A percentile compares a stretch with the other conserved stretches of the same genome.
Evolutionary conservation across 2,329 filamentous ascomycete species (phyloP).

Genomic region (Arthrobotrys megalospora): DNA sequence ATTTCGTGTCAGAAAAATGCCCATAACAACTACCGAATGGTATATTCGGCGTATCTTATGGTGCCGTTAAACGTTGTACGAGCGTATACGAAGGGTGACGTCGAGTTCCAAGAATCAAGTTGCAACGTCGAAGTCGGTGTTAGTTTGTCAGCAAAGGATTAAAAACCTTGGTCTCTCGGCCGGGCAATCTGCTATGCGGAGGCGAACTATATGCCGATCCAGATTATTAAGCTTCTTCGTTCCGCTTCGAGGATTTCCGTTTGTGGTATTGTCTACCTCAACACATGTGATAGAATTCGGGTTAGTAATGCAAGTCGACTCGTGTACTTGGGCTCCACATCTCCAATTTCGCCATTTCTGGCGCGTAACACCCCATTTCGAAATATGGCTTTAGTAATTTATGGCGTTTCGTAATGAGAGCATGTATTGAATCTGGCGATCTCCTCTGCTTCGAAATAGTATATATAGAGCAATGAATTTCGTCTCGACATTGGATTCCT

Average conservation of each 20-base stretch:
- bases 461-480: conserved; percentile 20
- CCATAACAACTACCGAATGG: too few relatives aligned
- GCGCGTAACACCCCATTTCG: not conserved
- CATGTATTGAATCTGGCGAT: not conserved
- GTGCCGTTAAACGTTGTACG: too few relatives aligned
- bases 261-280: conserved; percentile 5
- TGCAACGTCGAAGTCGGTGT: too few relatives aligned
- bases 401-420: not conserved
- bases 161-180: not conserved
- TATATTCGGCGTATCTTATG: too few relatives aligned
- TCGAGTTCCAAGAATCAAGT: too few relatives aligned
- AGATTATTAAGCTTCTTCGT: conserved; percentile 20
- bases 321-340: not conserved
- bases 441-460: not conserved
- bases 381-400: not conserved
- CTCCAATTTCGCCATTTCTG: not conserved
- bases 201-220: not conserved
- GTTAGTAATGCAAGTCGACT: not conserved
- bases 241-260: not conserved
- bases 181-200: not conserved
- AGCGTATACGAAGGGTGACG: too few relatives aligned
- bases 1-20: too few relatives aligned
- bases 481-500: not conserved
- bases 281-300: conserved; percentile 16
- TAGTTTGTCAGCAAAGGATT: not conserved